These are phyloP conservation scores for Xerocomellus chrysenteron DNA, from an alignment of 768 basidiomycete species.

Conservation along the genomic window DNA sequence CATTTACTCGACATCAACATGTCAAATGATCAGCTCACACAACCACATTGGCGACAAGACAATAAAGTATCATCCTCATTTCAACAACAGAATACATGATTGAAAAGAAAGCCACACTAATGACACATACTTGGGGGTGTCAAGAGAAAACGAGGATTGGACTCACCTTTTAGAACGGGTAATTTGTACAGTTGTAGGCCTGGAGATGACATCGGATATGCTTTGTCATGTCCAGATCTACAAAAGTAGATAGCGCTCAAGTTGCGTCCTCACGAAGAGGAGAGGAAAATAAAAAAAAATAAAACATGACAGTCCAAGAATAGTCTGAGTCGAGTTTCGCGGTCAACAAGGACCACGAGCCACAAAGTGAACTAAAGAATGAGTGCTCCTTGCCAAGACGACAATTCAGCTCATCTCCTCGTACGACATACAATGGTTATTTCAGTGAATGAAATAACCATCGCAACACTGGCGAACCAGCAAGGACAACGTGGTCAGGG, in stretches of 20 bases:
- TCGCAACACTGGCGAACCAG: conserved; percentile 11
- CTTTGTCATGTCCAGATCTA: neutral
- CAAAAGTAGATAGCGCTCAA: neutral
- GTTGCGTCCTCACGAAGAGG: conserved; percentile 18
- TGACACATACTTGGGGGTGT: too few species aligned
- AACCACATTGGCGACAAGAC: neutral
- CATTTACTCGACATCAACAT: too few species aligned
- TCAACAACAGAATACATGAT: neutral
- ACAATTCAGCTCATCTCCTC: conserved; percentile 15
- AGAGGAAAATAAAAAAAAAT: neutral
- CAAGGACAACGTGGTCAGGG: conserved; percentile 3
- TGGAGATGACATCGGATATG: neutral
- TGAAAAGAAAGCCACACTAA: neutral
- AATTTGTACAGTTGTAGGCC: neutral
- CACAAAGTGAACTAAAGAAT: conserved; percentile 32
- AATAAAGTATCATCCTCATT: neutral
- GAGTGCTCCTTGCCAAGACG: neutral
- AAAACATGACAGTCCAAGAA: conserved; percentile 21
- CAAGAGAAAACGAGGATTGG: too few species aligned
- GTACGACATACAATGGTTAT: conserved; percentile 5
- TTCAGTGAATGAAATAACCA: neutral
- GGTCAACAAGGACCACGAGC: conserved; percentile 14
- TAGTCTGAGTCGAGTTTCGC: conserved; percentile 36
- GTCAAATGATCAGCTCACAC: neutral
- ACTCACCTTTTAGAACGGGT: neutral